Base-by-base conservation (phyloP, 1,284 basidiomycete species). In the Microbotryomycetes sp. region DNA sequence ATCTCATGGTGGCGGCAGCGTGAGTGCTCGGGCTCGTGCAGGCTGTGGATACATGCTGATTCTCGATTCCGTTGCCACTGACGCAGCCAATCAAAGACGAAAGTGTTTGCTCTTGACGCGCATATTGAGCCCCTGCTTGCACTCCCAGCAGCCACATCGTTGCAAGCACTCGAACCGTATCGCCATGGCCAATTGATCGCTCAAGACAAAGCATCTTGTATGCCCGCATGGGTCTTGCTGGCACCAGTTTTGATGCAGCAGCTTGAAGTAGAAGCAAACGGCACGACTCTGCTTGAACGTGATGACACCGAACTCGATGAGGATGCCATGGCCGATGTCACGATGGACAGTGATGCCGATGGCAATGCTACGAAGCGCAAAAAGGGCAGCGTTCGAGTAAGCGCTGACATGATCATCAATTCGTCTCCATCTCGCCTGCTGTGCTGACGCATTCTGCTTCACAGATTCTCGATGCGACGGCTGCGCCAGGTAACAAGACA, bases 401-500 rank as follows among this genome's bases (percentile, higher is more conserved):
- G n/a, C n/a, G n/a, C n/a, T n/a, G n/a, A n/a, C n/a, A n/a, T n/a
- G n/a, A n/a, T n/a, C n/a, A n/a, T 7, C 25, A 4, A 48, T 16
- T 12, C 31, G 29, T 25, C 16, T 49, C 31, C 25, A 22, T 22
- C 22, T 23, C 26, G 29, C 50, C 25, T 3, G 59, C 45, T 3
- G 56, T 45, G 2, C n/a, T n/a, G n/a, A n/a, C n/a, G n/a, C n/a
- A n/a, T n/a, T n/a, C n/a, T n/a, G n/a, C n/a, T n/a, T 9, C 36
- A 19, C 36, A 42, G 22, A 89, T 92, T 36, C 86, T 98, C 53
- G 96, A 98, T 76, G 93, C 91, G 4, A 98, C 93, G 29, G 87
- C 93, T 49, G 94, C 96, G 0, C 96, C 94, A 0, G 96, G 96
- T 0, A 99, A 99, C 78, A 99, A 99, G 79, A 98, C 96, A 0